A percentile compares a stretch with the other conserved stretches of the same genome.
These are phyloP conservation scores for Phytophthora idaei DNA, from an alignment of 352 stramenopile species.

Conservation along the genomic window DNA sequence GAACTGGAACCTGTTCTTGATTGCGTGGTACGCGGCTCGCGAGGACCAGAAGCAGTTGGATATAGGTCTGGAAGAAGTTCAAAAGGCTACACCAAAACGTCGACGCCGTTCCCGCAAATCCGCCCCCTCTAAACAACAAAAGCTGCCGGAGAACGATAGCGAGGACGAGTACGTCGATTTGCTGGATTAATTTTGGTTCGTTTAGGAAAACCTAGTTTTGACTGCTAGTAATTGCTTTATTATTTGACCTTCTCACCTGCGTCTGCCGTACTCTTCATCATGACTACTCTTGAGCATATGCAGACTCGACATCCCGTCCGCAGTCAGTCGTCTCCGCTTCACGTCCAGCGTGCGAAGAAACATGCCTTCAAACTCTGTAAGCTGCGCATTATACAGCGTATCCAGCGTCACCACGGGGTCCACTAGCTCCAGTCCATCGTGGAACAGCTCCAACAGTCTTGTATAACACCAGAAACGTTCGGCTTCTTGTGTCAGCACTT, in stretches of 20 bases:
- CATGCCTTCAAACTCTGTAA: slow-evolving; percentile 60
- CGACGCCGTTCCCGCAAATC: slow-evolving; percentile 48
- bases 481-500: slow-evolving; percentile 41
- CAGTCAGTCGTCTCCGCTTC: slow-evolving; percentile 37
- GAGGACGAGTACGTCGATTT: slow-evolving; percentile 45
- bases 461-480: slow-evolving; percentile 81
- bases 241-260: slow-evolving; percentile 18
- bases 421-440: slow-evolving; percentile 54
- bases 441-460: slow-evolving; percentile 63
- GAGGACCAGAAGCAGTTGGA: slow-evolving; percentile 80
- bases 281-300: slow-evolving; percentile 32
- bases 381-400: slow-evolving; percentile 43
- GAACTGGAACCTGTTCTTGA: slow-evolving; percentile 70
- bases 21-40: slow-evolving; percentile 50
- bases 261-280: slow-evolving; percentile 27
- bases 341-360: slow-evolving; percentile 74
- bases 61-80: slow-evolving; percentile 45
- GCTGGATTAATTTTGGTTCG: slow-evolving; percentile 23
- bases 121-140: slow-evolving; percentile 19
- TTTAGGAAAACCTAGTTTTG: slow-evolving; percentile 9
- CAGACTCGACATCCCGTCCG: slow-evolving; percentile 28
- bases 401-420: slow-evolving; percentile 46
- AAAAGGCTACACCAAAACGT: slow-evolving; percentile 36
- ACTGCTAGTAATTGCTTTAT: background rate
- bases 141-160: slow-evolving; percentile 26